These are phyloP conservation scores for Potentilla sterilis DNA, from an alignment of 306 rosid species.

Conservation along the genomic window DNA sequence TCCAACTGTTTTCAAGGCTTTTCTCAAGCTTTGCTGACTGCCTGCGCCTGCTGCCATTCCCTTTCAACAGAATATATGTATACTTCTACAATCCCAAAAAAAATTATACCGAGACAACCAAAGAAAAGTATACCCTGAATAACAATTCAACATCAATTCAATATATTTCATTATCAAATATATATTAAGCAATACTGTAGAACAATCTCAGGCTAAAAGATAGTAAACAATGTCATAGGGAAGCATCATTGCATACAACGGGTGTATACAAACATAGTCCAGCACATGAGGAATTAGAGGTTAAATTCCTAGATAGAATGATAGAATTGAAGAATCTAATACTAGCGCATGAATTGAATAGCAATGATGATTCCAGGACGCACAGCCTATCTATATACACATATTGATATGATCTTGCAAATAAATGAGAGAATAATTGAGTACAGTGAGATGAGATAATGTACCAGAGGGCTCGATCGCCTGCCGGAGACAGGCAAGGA, in stretches of 20 bases:
- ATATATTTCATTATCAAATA: neutral
- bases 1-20: slow-evolving; percentile 22
- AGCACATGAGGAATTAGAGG: neutral
- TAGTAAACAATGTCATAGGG: neutral
- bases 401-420: too few relatives aligned
- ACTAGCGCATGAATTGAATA: neutral
- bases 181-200: neutral
- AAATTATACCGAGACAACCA: neutral
- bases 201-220: neutral
- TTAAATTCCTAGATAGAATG: neutral
- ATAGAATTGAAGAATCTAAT: neutral
- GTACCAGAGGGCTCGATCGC: slow-evolving; percentile 11
- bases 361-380: neutral
- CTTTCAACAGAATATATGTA: neutral
- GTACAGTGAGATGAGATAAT: neutral
- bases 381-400: neutral
- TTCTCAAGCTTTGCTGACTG: slow-evolving; percentile 16
- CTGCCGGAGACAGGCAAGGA: neutral
- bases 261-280: neutral
- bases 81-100: neutral
- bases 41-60: slow-evolving; percentile 18
- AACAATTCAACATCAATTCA: neutral
- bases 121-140: neutral
- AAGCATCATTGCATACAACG: neutral
- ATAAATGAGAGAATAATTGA: neutral